Base-by-base conservation (phyloP, 192 early-diverging fungal species). In the Coemansia sp. region DNA sequence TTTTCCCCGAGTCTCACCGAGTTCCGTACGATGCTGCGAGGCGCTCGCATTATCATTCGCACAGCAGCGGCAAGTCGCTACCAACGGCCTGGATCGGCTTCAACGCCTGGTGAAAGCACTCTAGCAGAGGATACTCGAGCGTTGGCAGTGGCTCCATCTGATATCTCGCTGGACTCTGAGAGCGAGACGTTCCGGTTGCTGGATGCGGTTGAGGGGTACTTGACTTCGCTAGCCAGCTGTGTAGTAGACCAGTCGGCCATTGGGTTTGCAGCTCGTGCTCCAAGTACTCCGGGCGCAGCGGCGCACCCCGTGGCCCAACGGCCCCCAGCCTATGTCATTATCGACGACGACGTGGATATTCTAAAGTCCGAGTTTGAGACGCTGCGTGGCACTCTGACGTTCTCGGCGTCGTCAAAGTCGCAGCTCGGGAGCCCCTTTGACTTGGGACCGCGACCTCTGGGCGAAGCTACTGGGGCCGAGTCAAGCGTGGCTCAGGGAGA, bases 381-480 rank as follows among this genome's bases (percentile, higher is more conserved):
- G 13, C 43, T 80, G 47, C 72, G 77, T 13, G 77, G 77, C 13
- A 80, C 69, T n/a, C 58, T 80, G 69, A 72, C 73, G 8, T 80
- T 80, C 52, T 55, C 52, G 14, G 52, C 52, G n/a, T 61, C 73
- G 1, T 59, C 69, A 16, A 61, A 65, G 25, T 57, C 69, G 6
- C 35, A 42, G 20, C 43, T 35, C 57, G 66, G 66, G 6, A 47
- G 53, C 26, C 42, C 66, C 31, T 26, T 25, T 28, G 62, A 58
- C 12, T 23, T 43, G 9, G 25, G 53, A 5, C 8, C 48, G 28
- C 52, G 26, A 16, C 52, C 52, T 26, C 26, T 26, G 16, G 52
- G 26, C 21, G 52, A 28, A 14, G 26, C 52, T 55, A 14, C 28
- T 0, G 52, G 52, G 7, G 13, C 14, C 1, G 52, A 28, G 6